These are phyloP conservation scores for Penicillium cinerascens DNA, from an alignment of 495 filamentous ascomycete genomes.

Conservation along the genomic window DNA sequence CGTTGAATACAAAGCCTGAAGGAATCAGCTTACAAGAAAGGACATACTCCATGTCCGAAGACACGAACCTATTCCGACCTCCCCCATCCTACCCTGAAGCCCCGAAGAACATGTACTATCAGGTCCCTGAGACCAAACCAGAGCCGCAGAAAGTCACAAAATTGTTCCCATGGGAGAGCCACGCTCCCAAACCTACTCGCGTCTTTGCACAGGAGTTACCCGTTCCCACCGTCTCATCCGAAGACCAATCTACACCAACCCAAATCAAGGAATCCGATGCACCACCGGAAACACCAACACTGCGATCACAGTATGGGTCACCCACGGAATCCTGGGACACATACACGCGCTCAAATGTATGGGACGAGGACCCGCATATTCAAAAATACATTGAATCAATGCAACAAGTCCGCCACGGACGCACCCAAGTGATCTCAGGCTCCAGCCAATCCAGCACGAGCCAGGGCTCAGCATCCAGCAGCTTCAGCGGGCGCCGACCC, in stretches of 20 bases:
- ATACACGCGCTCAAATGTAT: slow-evolving; percentile 72
- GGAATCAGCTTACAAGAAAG: slow-evolving; percentile 68
- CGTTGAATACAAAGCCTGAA: slow-evolving; percentile 69
- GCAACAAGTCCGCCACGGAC: slow-evolving; percentile 58
- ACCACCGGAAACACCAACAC: background rate
- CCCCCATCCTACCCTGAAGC: slow-evolving; percentile 75
- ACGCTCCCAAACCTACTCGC: slow-evolving; percentile 62
- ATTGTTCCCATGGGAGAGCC: slow-evolving; percentile 83
- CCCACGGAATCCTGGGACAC: slow-evolving; percentile 57
- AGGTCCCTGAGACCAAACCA: slow-evolving; percentile 62
- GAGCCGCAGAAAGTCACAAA: slow-evolving; percentile 54
- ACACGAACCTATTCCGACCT: slow-evolving; percentile 66
- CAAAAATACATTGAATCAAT: slow-evolving; percentile 71
- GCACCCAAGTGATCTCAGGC: slow-evolving; percentile 52
- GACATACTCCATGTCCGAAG: slow-evolving; percentile 73
- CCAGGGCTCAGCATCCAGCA: slow-evolving; percentile 2
- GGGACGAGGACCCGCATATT: slow-evolving; percentile 84
- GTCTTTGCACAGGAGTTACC: slow-evolving; percentile 62
- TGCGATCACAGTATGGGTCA: slow-evolving; percentile 30
- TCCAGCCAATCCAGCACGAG: slow-evolving; percentile 8
- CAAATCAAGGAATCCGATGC: background rate
- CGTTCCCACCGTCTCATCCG: slow-evolving; percentile 10
- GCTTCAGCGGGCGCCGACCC: slow-evolving; percentile 29
- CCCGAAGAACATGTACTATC: slow-evolving; percentile 79
- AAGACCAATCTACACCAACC: background rate